Evolutionary conservation across 441 rosid species (phyloP).

Genomic region (Erodium trifolium): DNA sequence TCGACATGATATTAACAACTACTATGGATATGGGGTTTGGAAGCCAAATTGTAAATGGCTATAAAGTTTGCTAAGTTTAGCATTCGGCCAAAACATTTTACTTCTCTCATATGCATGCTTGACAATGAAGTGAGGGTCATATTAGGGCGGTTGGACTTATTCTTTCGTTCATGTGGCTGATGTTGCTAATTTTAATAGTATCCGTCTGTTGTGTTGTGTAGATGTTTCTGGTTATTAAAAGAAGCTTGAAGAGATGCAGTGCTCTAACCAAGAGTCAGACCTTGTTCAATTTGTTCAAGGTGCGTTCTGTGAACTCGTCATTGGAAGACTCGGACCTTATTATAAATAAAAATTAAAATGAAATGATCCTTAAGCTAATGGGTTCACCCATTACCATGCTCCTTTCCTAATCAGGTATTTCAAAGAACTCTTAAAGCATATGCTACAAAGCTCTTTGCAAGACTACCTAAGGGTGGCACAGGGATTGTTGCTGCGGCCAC

Average conservation of each 20-base stretch:
- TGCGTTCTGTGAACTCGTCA: conserved; percentile 22
- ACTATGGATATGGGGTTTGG: not conserved
- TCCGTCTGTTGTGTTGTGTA: conserved; percentile 25
- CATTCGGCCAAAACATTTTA: not conserved
- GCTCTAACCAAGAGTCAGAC: conserved; percentile 84
- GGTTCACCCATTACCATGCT: conserved; percentile 1
- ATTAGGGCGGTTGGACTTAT: too few relatives aligned
- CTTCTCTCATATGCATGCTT: not conserved
- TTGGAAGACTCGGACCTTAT: conserved; percentile 8
- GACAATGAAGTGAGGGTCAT: not conserved
- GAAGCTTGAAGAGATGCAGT: conserved; percentile 96
- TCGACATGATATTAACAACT: not conserved
- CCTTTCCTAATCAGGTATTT: conserved; percentile 55
- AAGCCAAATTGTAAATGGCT: not conserved
- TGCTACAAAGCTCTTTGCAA: conserved; percentile 74
- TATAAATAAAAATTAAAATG: not conserved
- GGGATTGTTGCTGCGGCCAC: conserved; percentile 99
- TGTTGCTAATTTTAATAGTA: not conserved
- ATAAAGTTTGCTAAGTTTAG: not conserved
- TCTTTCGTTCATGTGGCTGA: not conserved
- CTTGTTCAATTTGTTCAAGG: conserved; percentile 85
- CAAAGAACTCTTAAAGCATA: conserved; percentile 94
- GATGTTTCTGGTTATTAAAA: conserved; percentile 88
- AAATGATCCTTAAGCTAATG: conserved; percentile 11
- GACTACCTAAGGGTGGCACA: conserved; percentile 89